Conservation (phyloP, 805 yeast species). For the Wickerhamiella bombiphila region DNA sequence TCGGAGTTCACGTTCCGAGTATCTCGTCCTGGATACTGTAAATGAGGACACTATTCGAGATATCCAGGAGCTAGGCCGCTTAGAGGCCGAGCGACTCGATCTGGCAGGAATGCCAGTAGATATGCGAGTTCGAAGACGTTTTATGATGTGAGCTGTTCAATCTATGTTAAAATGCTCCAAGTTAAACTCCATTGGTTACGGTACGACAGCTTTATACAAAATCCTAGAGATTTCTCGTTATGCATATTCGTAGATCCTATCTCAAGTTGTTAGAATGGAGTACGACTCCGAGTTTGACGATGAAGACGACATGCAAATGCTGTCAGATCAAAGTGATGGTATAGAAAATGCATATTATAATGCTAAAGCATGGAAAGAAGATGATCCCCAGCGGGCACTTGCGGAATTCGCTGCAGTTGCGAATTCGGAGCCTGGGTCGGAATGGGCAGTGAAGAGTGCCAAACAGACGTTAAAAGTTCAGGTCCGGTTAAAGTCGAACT, state of each 20-base stretch:
- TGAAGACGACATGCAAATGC: constrained; percentile 10
- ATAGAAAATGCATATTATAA: constrained; percentile 27
- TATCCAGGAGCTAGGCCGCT: background rate
- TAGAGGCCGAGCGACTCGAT: constrained; percentile 2
- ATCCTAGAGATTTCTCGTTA: too few species aligned
- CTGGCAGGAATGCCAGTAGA: constrained; percentile 2
- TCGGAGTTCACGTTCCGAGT: background rate
- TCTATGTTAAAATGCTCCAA: background rate
- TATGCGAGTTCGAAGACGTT: constrained; percentile 2
- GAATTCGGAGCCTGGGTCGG: constrained; percentile 11
- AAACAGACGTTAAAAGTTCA: constrained; percentile 26
- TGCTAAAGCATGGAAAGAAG: constrained; percentile 25
- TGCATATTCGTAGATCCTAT: too few species aligned
- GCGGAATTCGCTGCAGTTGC: constrained; percentile 20
- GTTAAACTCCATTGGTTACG: too few species aligned
- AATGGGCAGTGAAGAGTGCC: constrained; percentile 23
- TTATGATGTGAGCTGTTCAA: constrained; percentile 2
- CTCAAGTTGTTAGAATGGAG: background rate
- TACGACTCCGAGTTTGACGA: constrained; percentile 9
- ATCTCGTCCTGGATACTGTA: constrained; percentile 6
- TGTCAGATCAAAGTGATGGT: constrained; percentile 20
- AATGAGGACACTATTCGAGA: background rate
- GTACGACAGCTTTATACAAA: too few species aligned
- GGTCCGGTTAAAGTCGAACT: constrained; percentile 9
- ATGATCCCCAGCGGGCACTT: constrained; percentile 23